A percentile compares a stretch with the other conserved stretches of the same genome.
phyloP scores from a whole-genome alignment of 805 yeast species.

The Ogataea minuta region DNA sequence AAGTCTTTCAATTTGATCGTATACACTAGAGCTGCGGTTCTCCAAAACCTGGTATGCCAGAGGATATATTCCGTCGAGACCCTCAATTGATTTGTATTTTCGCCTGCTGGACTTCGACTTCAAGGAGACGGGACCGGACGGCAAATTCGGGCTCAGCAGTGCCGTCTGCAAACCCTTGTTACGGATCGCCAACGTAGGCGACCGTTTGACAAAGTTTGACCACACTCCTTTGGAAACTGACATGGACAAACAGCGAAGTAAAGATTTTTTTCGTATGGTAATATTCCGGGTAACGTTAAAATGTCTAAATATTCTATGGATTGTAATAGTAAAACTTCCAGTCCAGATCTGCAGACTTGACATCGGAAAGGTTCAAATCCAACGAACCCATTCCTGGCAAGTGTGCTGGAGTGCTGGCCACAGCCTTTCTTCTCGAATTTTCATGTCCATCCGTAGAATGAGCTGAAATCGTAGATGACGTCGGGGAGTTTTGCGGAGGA shows the following conservation, averaged over 20 bases:
- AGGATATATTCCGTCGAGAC: slow-evolving; percentile 70
- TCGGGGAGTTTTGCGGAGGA: slow-evolving; percentile 12
- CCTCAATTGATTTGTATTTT: slow-evolving; percentile 65
- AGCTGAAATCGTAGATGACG: slow-evolving; percentile 24
- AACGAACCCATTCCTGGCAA: slow-evolving; percentile 10
- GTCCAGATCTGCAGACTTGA: slow-evolving; percentile 10
- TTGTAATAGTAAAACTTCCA: slow-evolving; percentile 19
- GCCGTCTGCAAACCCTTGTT: slow-evolving; percentile 29
- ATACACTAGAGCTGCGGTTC: slow-evolving; percentile 42
- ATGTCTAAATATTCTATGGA: slow-evolving; percentile 9
- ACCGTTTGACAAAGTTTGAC: slow-evolving; percentile 36
- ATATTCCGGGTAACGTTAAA: slow-evolving; percentile 7
- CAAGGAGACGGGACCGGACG: slow-evolving; percentile 54
- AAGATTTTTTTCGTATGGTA: slow-evolving; percentile 2
- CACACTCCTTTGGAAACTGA: slow-evolving; percentile 35
- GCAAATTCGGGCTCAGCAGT: slow-evolving; percentile 32
- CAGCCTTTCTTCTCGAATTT: not conserved
- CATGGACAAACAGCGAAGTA: slow-evolving; percentile 7
- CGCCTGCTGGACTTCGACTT: slow-evolving; percentile 41
- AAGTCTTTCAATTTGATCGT: slow-evolving; percentile 38
- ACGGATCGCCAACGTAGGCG: slow-evolving; percentile 32
- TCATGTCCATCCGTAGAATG: slow-evolving; percentile 15
- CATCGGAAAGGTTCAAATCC: not conserved
- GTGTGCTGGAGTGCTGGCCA: not conserved
- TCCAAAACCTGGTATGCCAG: slow-evolving; percentile 59